These are phyloP conservation scores for Fraxinus latifolia DNA, from an alignment of 305 asterid species.

Conservation along the genomic window DNA sequence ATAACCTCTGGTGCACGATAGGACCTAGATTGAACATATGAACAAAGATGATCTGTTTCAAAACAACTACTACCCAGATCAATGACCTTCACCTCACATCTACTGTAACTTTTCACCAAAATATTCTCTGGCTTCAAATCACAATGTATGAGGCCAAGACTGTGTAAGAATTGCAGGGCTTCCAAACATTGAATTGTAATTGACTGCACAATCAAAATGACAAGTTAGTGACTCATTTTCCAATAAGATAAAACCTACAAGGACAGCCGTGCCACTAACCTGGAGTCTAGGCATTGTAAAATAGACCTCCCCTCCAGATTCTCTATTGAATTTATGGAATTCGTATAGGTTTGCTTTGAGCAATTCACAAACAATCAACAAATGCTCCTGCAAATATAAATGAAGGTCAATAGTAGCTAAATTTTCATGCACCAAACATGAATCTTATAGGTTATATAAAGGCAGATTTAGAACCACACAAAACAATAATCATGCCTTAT, in stretches of 20 bases:
- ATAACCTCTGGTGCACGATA: conserved; percentile 99
- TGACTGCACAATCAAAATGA: conserved; percentile 54
- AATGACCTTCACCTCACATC: conserved; percentile 97
- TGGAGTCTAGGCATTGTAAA: conserved; percentile 98
- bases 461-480: not conserved
- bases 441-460: not conserved
- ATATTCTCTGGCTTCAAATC: conserved; percentile 97
- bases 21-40: conserved; percentile 96
- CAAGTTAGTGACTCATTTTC: conserved; percentile 20
- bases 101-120: conserved; percentile 95
- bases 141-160: conserved; percentile 95
- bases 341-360: conserved; percentile 93
- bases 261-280: conserved; percentile 44
- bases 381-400: conserved; percentile 72
- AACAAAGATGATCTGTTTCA: conserved; percentile 94
- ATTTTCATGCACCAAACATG: conserved; percentile 12
- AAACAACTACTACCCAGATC: conserved; percentile 97
- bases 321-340: conserved; percentile 91
- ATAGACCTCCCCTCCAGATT: conserved; percentile 97
- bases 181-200: conserved; percentile 95
- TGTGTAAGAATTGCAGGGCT: conserved; percentile 84
- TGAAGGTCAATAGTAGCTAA: not conserved
- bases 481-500: not conserved
- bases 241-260: conserved; percentile 14
- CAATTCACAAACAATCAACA: conserved; percentile 88